Percentiles rank a stretch among this genome's conserved stretches.
Evolutionary conservation across 2,329 filamentous ascomycete species (phyloP).

Genomic region (Podosphaera xanthii): DNA sequence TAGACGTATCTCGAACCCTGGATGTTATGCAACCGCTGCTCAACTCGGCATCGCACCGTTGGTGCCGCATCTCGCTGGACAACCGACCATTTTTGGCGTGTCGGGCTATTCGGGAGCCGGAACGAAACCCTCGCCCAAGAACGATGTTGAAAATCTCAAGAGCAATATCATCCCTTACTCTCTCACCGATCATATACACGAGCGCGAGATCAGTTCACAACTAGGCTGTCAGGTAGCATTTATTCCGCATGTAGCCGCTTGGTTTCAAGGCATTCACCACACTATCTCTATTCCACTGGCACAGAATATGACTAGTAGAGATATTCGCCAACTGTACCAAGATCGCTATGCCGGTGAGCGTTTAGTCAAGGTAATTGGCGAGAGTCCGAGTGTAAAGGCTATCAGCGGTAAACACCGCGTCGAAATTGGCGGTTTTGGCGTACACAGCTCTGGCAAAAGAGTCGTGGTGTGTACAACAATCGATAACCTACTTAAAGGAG

Average conservation of each 20-base stretch:
- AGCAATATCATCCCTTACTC: slow-evolving; percentile 85
- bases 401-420: slow-evolving; percentile 72
- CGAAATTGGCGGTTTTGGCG: slow-evolving; percentile 89
- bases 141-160: slow-evolving; percentile 60
- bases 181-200: slow-evolving; percentile 83
- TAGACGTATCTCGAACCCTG: slow-evolving; percentile 73
- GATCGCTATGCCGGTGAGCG: slow-evolving; percentile 91
- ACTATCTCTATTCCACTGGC: slow-evolving; percentile 78
- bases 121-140: slow-evolving; percentile 84
- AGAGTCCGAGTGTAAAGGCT: slow-evolving; percentile 64
- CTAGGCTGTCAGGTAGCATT: slow-evolving; percentile 58
- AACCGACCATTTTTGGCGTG: slow-evolving; percentile 71
- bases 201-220: slow-evolving; percentile 67
- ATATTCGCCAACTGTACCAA: slow-evolving; percentile 87
- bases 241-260: slow-evolving; percentile 81
- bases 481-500: slow-evolving; percentile 83
- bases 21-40: slow-evolving; percentile 84
- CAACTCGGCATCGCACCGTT: slow-evolving; percentile 76
- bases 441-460: slow-evolving; percentile 69
- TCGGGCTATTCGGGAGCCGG: slow-evolving; percentile 89
- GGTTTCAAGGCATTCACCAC: slow-evolving; percentile 90
- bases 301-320: slow-evolving; percentile 68
- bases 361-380: slow-evolving; percentile 77
- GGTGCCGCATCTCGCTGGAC: slow-evolving; percentile 49
- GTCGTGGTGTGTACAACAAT: slow-evolving; percentile 90